These are phyloP conservation scores for Trichomonas gallinae DNA, from an alignment of 208 protist genomes.

Conservation along the genomic window DNA sequence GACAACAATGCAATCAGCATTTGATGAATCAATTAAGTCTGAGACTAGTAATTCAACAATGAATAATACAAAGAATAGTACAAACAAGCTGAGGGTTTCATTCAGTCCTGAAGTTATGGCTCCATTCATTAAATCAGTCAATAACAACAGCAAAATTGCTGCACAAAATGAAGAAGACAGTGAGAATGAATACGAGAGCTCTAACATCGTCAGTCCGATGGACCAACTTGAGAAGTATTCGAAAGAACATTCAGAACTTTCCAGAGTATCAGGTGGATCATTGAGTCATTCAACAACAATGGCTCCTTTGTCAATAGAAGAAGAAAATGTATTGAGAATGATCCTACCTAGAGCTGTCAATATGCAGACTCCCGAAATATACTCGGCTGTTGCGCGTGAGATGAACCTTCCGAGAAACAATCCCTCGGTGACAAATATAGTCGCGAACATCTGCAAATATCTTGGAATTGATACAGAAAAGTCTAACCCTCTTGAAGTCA, in stretches of 20 bases:
- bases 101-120: not conserved
- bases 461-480: not conserved
- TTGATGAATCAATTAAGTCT: too few species aligned
- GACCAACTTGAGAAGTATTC: not conserved
- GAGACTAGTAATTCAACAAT: too few species aligned
- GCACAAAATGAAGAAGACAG: not conserved
- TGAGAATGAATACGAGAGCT: not conserved
- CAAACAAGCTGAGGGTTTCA: not conserved
- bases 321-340: not conserved
- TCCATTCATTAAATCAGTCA: not conserved
- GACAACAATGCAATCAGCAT: too few species aligned
- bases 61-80: not conserved
- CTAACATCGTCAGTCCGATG: not conserved
- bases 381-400: not conserved
- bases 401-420: not conserved
- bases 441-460: not conserved
- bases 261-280: not conserved
- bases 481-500: not conserved
- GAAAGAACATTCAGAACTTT: not conserved
- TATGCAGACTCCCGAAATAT: not conserved
- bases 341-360: not conserved
- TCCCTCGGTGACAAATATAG: not conserved
- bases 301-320: not conserved
- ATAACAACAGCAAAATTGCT: not conserved
- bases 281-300: not conserved